These are phyloP conservation scores for Hymenoscyphus fraxineus DNA, from an alignment of 2,329 filamentous ascomycete species.

Conservation along the genomic window DNA sequence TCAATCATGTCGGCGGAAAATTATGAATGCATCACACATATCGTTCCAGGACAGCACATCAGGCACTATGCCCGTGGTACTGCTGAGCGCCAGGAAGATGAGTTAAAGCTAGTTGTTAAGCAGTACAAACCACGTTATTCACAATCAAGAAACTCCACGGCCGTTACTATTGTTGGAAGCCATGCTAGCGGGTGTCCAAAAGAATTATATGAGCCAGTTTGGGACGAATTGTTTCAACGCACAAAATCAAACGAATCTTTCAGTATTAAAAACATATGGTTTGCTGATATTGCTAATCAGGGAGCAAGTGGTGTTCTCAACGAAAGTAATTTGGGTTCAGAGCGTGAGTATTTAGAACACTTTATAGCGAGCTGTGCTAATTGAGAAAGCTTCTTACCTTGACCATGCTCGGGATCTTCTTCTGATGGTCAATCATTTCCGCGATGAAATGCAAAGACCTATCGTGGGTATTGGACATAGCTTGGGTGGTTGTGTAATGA, in stretches of 20 bases:
- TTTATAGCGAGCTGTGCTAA: background rate
- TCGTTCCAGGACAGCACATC: slow-evolving; percentile 70
- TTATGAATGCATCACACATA: slow-evolving; percentile 44
- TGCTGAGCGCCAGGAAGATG: slow-evolving; percentile 67
- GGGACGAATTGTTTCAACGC: slow-evolving; percentile 70
- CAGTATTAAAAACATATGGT: slow-evolving; percentile 78
- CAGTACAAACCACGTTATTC: slow-evolving; percentile 81
- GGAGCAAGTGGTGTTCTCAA: slow-evolving; percentile 77
- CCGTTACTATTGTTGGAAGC: slow-evolving; percentile 78
- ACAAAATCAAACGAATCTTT: slow-evolving; percentile 55
- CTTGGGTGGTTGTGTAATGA: slow-evolving; percentile 74
- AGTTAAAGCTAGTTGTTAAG: slow-evolving; percentile 72
- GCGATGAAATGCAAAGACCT: slow-evolving; percentile 66
- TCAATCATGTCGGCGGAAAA: too few relatives aligned
- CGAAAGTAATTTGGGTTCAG: slow-evolving; percentile 71
- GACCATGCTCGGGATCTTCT: slow-evolving; percentile 83
- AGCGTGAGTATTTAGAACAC: slow-evolving; percentile 55
- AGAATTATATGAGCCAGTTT: slow-evolving; percentile 88
- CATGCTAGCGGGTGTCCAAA: slow-evolving; percentile 95
- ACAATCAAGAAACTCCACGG: slow-evolving; percentile 61
- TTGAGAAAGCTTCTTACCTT: slow-evolving; percentile 68
- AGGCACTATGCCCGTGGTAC: slow-evolving; percentile 76
- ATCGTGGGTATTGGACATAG: slow-evolving; percentile 85
- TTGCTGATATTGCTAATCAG: slow-evolving; percentile 83
- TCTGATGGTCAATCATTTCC: slow-evolving; percentile 80